Evolutionary conservation across 805 yeast species (phyloP).

Genomic region (Saccharomycopsis lassenensis): DNA sequence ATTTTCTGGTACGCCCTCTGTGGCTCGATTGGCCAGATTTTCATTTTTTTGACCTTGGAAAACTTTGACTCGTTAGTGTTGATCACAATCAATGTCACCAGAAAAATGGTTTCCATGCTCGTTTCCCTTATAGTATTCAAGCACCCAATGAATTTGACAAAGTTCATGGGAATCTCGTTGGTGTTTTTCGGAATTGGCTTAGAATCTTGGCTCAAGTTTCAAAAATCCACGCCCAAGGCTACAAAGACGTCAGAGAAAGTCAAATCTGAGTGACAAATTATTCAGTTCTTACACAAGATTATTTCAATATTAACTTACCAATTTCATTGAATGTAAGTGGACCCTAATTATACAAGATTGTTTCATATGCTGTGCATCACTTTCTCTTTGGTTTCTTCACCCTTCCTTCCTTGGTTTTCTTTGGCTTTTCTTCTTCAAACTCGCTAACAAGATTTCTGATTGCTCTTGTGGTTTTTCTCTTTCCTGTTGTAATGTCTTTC

Average conservation of each 20-base stretch:
- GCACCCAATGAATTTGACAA: conserved; percentile 50
- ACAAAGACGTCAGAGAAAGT: conserved; percentile 4
- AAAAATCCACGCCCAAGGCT: conserved; percentile 11
- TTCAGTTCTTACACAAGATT: too few relatives aligned
- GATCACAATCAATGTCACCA: conserved; percentile 89
- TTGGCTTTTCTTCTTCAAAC: not conserved
- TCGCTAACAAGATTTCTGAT: conserved; percentile 8
- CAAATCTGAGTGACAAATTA: too few relatives aligned
- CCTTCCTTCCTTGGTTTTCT: not conserved
- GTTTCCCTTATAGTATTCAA: conserved; percentile 80
- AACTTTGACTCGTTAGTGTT: conserved; percentile 75
- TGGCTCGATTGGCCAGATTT: conserved; percentile 92
- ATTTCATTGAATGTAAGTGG: too few relatives aligned
- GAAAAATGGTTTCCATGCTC: conserved; percentile 94
- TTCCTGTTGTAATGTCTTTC: conserved; percentile 19
- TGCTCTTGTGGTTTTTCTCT: conserved; percentile 3
- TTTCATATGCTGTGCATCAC: not conserved
- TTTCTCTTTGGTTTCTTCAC: conserved; percentile 2
- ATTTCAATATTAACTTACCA: too few relatives aligned
- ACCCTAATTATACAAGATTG: too few relatives aligned
- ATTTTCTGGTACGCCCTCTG: conserved; percentile 57
- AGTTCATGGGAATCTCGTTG: conserved; percentile 68
- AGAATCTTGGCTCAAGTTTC: conserved; percentile 51
- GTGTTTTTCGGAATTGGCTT: conserved; percentile 82
- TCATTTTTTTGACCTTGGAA: conserved; percentile 76